A percentile compares a stretch with the other conserved stretches of the same genome.
These are phyloP conservation scores for Viridothelium virens DNA, from an alignment of 495 filamentous ascomycete species.

Conservation along the genomic window DNA sequence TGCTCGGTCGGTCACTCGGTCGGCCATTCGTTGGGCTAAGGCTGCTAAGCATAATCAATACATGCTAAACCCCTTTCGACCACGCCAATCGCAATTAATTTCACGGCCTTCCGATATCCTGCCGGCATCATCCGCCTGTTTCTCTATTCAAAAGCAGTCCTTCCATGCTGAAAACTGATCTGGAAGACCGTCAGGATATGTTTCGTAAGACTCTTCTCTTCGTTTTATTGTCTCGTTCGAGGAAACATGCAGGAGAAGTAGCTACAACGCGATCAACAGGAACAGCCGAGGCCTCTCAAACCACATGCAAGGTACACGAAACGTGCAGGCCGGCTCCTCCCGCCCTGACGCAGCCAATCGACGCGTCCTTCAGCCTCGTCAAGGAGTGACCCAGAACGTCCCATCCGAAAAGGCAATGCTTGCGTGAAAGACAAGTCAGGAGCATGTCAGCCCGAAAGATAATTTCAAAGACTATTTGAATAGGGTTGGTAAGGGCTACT, in stretches of 20 bases:
- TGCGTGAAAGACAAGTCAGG: not conserved
- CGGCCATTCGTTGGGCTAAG: not conserved
- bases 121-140: not conserved
- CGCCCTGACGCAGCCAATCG: not conserved
- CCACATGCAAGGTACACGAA: conserved; percentile 1
- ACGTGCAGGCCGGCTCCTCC: conserved; percentile 7
- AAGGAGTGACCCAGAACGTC: not conserved
- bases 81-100: conserved; percentile 1
- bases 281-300: not conserved
- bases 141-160: not conserved
- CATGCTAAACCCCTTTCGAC: conserved; percentile 2
- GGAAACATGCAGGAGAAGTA: not conserved
- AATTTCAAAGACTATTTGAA: too few species aligned
- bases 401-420: not conserved
- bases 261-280: not conserved
- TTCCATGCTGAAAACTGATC: not conserved
- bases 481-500: too few species aligned
- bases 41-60: not conserved
- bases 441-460: not conserved
- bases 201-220: too few species aligned
- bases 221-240: too few species aligned
- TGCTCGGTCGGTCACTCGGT: not conserved
- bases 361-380: not conserved
- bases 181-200: not conserved
- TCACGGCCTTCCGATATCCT: not conserved